A percentile compares a stretch with the other conserved stretches of the same genome.
phyloP scores from a whole-genome alignment of 2,329 filamentous ascomycete genomes.

The Arthroderma sp. region DNA sequence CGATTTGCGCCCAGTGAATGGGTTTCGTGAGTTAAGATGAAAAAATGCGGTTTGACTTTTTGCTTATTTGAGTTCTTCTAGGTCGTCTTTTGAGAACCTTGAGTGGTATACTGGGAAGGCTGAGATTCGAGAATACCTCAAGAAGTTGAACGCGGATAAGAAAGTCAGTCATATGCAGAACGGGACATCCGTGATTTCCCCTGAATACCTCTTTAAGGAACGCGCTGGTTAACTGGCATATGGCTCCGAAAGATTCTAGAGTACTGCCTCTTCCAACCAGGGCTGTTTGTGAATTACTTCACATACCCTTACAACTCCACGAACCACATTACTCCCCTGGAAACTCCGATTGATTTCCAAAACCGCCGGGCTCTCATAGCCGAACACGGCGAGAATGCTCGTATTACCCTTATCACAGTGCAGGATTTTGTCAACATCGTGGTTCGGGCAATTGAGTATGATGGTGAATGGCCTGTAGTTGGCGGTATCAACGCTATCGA shows the following conservation, averaged over 20 bases:
- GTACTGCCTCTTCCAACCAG: conserved; percentile 43
- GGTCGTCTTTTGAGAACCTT: conserved; percentile 17
- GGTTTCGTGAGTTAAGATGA: conserved; percentile 6
- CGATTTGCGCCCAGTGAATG: conserved; percentile 29
- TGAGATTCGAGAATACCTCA: conserved; percentile 36
- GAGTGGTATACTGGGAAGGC: conserved; percentile 40
- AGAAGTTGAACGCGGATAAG: conserved; percentile 35
- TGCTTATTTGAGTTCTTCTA: background rate
- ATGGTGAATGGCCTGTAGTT: conserved; percentile 28
- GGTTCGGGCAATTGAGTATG: conserved; percentile 25
- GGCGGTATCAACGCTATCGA: conserved; percentile 25
- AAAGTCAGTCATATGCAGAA: conserved; percentile 18
- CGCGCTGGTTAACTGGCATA: conserved; percentile 2
- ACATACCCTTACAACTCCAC: conserved; percentile 29
- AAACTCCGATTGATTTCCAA: conserved; percentile 22
- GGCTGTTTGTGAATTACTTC: conserved; percentile 43
- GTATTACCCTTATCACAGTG: conserved; percentile 21
- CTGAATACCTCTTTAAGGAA: too few relatives aligned
- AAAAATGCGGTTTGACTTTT: background rate
- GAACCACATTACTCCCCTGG: conserved; percentile 23
- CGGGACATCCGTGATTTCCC: too few relatives aligned
- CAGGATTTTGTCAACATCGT: conserved; percentile 25
- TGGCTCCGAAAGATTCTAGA: conserved; percentile 34
- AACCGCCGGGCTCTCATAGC: conserved; percentile 20
- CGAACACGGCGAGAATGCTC: conserved; percentile 18